phyloP scores from a whole-genome alignment of 2,329 filamentous ascomycete genomes.

The Trichoderma guizhouense region DNA sequence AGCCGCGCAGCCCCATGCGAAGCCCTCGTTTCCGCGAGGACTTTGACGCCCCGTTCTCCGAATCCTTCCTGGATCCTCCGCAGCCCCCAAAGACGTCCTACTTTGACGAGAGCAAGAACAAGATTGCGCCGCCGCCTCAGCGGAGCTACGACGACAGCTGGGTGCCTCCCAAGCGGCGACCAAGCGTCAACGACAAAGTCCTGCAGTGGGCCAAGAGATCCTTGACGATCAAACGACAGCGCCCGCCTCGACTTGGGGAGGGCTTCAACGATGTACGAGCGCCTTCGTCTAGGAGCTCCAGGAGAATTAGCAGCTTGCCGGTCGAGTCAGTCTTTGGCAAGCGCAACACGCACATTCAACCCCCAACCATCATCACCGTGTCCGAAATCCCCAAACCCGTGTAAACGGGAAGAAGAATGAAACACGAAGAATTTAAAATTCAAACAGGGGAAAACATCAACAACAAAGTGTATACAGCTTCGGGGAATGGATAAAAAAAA shows the following conservation, averaged over 20 bases:
- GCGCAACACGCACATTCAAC: conserved; percentile 12
- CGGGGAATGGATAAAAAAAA: neutral
- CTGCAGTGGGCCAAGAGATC: conserved; percentile 35
- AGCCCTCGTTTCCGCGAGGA: conserved; percentile 38
- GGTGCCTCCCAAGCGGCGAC: conserved; percentile 27
- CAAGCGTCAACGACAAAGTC: conserved; percentile 33
- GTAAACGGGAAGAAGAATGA: neutral
- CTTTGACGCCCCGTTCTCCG: conserved; percentile 39
- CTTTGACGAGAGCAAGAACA: conserved; percentile 28
- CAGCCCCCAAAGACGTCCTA: conserved; percentile 31
- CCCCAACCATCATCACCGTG: conserved; percentile 20
- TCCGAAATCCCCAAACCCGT: conserved; percentile 21
- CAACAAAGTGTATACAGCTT: neutral
- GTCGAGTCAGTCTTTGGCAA: neutral
- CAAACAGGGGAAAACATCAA: neutral
- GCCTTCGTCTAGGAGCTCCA: conserved; percentile 2
- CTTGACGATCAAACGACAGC: conserved; percentile 27
- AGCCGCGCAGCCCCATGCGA: conserved; percentile 22
- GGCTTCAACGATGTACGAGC: conserved; percentile 23
- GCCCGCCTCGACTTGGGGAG: conserved; percentile 23
- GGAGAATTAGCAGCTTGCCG: neutral
- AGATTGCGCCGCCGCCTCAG: conserved; percentile 21
- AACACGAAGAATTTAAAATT: neutral
- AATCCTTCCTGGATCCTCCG: conserved; percentile 33
- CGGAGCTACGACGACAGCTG: conserved; percentile 26